Evolutionary conservation across 257 asterid species (phyloP).

Genomic region (Paraleonurus japonicus): DNA sequence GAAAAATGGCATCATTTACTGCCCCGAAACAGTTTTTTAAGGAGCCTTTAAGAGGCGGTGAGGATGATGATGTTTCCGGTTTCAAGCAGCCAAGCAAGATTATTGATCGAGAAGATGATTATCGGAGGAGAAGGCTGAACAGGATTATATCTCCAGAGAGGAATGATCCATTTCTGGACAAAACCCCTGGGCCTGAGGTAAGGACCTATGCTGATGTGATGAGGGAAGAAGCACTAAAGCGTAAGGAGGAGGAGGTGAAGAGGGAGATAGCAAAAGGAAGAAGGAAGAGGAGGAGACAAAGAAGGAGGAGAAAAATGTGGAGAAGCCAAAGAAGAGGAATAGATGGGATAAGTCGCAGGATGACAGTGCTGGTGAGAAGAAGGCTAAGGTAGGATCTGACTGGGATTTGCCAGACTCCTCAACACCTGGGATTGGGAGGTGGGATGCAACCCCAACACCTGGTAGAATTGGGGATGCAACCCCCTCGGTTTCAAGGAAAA

Average conservation of each 20-base stretch:
- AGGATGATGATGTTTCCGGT: slow-evolving; percentile 62
- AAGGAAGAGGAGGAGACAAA: slow-evolving; percentile 69
- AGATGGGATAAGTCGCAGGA: slow-evolving; percentile 95
- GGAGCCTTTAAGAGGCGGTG: slow-evolving; percentile 68
- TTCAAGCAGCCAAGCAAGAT: slow-evolving; percentile 75
- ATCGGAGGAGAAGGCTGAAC: slow-evolving; percentile 75
- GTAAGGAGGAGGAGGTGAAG: slow-evolving; percentile 75
- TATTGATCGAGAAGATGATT: slow-evolving; percentile 85
- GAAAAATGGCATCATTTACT: slow-evolving; percentile 76
- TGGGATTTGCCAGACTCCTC: slow-evolving; percentile 92
- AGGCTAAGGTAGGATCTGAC: slow-evolving; percentile 68
- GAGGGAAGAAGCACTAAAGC: slow-evolving; percentile 76
- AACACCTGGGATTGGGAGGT: slow-evolving; percentile 87
- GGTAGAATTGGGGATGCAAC: slow-evolving; percentile 94
- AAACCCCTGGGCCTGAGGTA: slow-evolving; percentile 81
- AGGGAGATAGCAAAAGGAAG: slow-evolving; percentile 73
- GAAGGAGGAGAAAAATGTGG: slow-evolving; percentile 53
- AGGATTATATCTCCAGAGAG: slow-evolving; percentile 82
- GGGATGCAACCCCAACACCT: slow-evolving; percentile 98
- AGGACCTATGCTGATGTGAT: slow-evolving; percentile 89
- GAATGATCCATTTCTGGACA: slow-evolving; percentile 79
- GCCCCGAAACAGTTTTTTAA: slow-evolving; percentile 75
- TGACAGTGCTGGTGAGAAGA: slow-evolving; percentile 54
- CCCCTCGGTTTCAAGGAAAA: slow-evolving; percentile 68
- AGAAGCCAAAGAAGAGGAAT: slow-evolving; percentile 89